Base-by-base conservation (phyloP, 257 asterid species). In the Ligustrum vulgare region DNA sequence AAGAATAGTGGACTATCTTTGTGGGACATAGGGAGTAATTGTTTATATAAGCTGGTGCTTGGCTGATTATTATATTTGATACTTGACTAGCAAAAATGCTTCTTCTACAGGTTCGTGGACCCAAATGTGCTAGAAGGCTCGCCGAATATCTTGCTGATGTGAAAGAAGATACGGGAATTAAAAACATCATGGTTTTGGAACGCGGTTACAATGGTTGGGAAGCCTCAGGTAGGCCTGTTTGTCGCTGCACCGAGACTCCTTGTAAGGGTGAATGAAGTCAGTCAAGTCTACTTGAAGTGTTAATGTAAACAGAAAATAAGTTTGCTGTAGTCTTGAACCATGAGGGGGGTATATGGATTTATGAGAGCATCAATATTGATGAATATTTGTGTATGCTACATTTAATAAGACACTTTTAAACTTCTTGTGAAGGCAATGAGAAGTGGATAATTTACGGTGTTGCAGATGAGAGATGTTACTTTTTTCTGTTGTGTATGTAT, bases 171-270 rank as follows among this genome's bases (percentile, higher is more conserved):
- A 77, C 32, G 28, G 99, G 91, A 60, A 86, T 82, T 76, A 87
- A 86, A 82, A 88, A 89, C 45, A 85, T 94, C 37, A 89, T 94
- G 97, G 82, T 92, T 43, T 80, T 94, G 72, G 96, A 94, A 56
- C 91, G 93, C 0, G 99, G 99, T 37, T 94, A 73, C 68, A 94
- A 89, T 64, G 99, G 98, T 22, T 94, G 98, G 98, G 96, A 91
- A 86, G 86, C 97, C 73, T 86, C 96, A 0, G 99, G 98, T 56
- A 86, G 85, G 67, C 97, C 98, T 2, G 89, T 94, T 67, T 93
- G 99, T 70, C 96, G 86, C 72, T 94, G 99, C 89, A 83, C 75
- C 67, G 91, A 93, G n/a, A 56, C 32, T 33, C 86, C 92, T 58
- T 93, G 99, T 87, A 94, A 91, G 81, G 90, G 93, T 22, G 86